Base-by-base conservation (phyloP, 202 grass and related monocot genomes). In the Setaria italica region DNA sequence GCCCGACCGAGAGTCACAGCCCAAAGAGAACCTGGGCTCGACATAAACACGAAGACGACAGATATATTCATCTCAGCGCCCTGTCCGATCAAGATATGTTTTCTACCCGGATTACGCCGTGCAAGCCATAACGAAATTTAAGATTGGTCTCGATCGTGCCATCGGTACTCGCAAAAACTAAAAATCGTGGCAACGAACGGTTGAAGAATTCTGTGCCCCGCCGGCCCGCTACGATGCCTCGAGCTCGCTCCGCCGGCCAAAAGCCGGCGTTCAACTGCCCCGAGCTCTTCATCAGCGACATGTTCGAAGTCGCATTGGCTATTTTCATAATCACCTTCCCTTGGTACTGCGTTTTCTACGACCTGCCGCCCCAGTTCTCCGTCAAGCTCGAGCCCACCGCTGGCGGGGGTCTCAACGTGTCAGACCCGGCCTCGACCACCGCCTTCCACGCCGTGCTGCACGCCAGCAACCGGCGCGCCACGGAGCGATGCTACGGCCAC, bases 331-430 rank as follows among this genome's bases (percentile, higher is more conserved):
- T 62, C 10, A 4, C 16, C 2, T 0, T 20, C 37, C 62, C 75
- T 11, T 85, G 73, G 62, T 77, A 69, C 51, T 72, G 41, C 84
- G n/a, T 29, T 42, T 17, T 37, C 30, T 78, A 72, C 84, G 66
- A 72, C 32, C 67, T 72, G 65, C 84, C 84, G 6, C 84, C 41
- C 6, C 16, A 72, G 84, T 85, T 79, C 66, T 71, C 84, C 75
- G 75, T 79, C 64, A 75, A 72, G 53, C 66, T 85, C 53, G 43
- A 19, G 17, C 54, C 75, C 66, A 34, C 12, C 62, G 33, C 6
- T 9, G 2, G n/a, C 2, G 0, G 51, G 1, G 0, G 42, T 72
- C 12, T 11, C 60, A 20, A 7, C 62, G 6, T 30, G 10, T 19
- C 14, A 8, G 2, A 68, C 45, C 6, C 46, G 4, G 10, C 41